Evolutionary conservation across 2,329 filamentous ascomycete genomes (phyloP), one percentile per base, ranked within the genome.

Genomic region (Penicillium freii): DNA sequence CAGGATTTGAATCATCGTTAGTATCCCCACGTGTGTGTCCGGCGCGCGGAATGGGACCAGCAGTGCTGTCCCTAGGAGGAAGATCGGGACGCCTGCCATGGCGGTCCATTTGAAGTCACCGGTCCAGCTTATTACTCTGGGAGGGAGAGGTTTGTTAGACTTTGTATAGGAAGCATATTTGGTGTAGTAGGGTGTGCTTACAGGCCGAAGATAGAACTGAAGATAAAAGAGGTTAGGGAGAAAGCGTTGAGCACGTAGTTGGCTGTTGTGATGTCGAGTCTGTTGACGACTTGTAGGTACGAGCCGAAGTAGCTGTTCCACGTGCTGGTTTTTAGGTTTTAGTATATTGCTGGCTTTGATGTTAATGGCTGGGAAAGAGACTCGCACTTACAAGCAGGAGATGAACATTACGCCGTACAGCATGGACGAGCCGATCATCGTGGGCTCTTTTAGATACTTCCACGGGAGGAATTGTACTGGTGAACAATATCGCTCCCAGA

Each of bases 31-130:
- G 29, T 56, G 52, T 17, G 57, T 56, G n/a, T 34, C 47, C 1
- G 48, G 57, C 7, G 45, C 6, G 19, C 57, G 53, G 48, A 56
- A 59, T 7, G 53, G 57, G 15, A 59, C 38, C 0, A 59, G 43
- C 1, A 59, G 53, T 4, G 53, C 57, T 4, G 57, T 51, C 3
- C 57, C 57, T 7, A 59, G 38, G 10, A 52, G 31, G 31, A 59
- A 56, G n/a, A 59, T 51, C 9, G 48, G 57, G 15, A 59, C 31
- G 0, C 57, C 57, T 3, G 47, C 47, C 47, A 59, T 56, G 11
- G 47, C 42, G 9, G 56, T 56, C 57, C 57, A 59, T 43, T 51
- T 51, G 48, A 52, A 59, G 27, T 59, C 53, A 13, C 57, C 57
- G 13, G 57, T 59, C 6, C 38, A 36, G n/a, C 57, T 45, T 8